Base-by-base conservation (phyloP, 1,284 basidiomycete genomes). In the Puccinia sorghi region DNA sequence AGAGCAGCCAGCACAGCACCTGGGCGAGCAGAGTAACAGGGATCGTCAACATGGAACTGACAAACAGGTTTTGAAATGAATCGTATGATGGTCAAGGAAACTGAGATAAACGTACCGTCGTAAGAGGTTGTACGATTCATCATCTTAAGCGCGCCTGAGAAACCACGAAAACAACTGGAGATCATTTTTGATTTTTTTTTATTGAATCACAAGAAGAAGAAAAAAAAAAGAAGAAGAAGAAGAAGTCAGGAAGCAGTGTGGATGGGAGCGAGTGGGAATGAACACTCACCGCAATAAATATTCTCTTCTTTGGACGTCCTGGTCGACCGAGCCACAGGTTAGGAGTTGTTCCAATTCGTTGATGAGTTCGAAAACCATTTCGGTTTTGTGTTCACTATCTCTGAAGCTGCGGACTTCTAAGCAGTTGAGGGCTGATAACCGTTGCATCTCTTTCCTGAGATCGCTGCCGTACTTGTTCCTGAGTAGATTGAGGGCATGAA, bases 41-140 rank as follows among this genome's bases (percentile, higher is more conserved):
- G 25, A 20, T 4, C 46, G 25, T 48, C 48, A 50, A 54, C 20
- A 41, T n/a, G 41, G 39, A 32, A 32, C 32, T 32, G 32, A 32
- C 32, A 32, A 32, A 32, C 32, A 1, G 32, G 32, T 32, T 32
- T 32, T 32, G 32, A 32, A 32, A 32, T 32, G 25, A 41, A 41
- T 11, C 56, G 17, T 22, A 46, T 2, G 27, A 39, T 41, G 61
- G 20, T 66, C 25, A 50, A 41, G 37, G 57, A 48, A 37, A 37
- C 25, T 32, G 32, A 67, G 13, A 32, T 37, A 52, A 20, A 56
- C 74, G 27, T 59, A 76, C 74, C 74, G 69, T 76, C 74, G 67
- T 69, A 76, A 12, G 74, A 67, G 20, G 74, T 67, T 37, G 74
- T 22, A 41, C 64, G 63, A 59, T 76, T 76, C 63, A 76, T 76